Evolutionary conservation across 2,329 filamentous ascomycete genomes (phyloP).

Genomic region (Cytospora piceicola): DNA sequence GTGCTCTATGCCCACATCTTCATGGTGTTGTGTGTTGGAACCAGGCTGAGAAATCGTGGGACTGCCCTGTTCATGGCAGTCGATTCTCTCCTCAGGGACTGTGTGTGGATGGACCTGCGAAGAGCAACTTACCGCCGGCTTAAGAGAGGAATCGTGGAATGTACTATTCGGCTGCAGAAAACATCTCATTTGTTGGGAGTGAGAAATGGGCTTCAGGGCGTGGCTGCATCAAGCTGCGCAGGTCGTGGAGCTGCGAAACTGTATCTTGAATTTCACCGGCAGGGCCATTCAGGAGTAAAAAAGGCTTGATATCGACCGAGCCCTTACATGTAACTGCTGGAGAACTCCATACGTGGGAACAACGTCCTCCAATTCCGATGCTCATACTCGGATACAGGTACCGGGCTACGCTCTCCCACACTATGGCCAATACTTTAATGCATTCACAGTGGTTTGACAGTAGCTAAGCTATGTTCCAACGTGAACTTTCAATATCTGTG

Average conservation of each 20-base stretch:
- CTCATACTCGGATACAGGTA: background rate
- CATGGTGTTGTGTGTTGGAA: constrained; percentile 63
- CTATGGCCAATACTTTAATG: background rate
- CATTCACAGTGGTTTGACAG: too few relatives aligned
- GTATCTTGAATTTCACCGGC: background rate
- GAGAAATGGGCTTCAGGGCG: background rate
- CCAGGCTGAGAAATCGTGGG: constrained; percentile 54
- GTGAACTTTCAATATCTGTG: too few relatives aligned
- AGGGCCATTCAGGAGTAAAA: background rate
- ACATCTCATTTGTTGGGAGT: background rate
- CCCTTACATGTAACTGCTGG: background rate
- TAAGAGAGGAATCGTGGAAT: background rate
- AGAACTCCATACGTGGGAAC: background rate
- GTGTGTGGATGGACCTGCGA: constrained; percentile 44
- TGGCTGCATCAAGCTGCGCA: background rate
- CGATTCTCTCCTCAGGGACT: constrained; percentile 44
- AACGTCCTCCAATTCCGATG: background rate
- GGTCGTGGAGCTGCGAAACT: background rate
- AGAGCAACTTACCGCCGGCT: constrained; percentile 35
- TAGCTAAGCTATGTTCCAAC: too few relatives aligned
- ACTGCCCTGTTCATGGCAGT: constrained; percentile 55
- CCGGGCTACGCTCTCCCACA: background rate
- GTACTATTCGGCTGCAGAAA: background rate
- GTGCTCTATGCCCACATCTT: constrained; percentile 60
- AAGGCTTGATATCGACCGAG: background rate